phyloP scores from a whole-genome alignment of 2,329 filamentous ascomycete genomes.

The Penicillium sp. region DNA sequence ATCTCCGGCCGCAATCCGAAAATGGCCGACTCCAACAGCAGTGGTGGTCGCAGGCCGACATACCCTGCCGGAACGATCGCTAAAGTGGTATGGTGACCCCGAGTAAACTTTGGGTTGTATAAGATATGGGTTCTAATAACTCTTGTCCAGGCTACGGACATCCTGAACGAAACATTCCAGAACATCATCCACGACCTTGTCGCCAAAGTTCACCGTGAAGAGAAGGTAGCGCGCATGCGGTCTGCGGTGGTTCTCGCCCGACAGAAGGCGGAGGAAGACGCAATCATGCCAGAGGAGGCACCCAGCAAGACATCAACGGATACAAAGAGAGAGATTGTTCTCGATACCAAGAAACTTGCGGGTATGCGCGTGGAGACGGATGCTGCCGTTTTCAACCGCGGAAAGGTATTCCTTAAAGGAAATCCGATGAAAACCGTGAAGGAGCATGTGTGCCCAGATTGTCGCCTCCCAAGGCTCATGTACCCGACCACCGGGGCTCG shows the following conservation, averaged over 20 bases:
- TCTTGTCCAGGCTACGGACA: conserved; percentile 28
- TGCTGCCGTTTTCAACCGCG: conserved; percentile 53
- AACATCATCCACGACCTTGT: conserved; percentile 61
- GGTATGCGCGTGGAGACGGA: conserved; percentile 48
- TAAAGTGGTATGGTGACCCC: conserved; percentile 37
- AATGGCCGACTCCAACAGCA: conserved; percentile 35
- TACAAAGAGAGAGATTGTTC: conserved; percentile 32
- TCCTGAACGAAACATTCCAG: conserved; percentile 58
- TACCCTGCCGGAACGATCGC: conserved; percentile 41
- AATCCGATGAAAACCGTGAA: conserved; percentile 59
- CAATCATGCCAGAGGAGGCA: conserved; percentile 30
- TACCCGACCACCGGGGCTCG: conserved; percentile 56
- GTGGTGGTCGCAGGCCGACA: conserved; percentile 25
- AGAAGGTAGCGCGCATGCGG: conserved; percentile 60
- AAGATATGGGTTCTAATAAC: background rate
- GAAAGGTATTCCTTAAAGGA: conserved; percentile 54
- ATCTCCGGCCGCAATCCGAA: conserved; percentile 19
- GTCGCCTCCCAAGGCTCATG: conserved; percentile 58
- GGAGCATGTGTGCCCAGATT: conserved; percentile 60
- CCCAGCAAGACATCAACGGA: conserved; percentile 32
- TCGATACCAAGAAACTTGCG: conserved; percentile 37
- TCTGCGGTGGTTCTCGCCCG: conserved; percentile 46
- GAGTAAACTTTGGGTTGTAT: background rate
- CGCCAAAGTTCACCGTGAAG: conserved; percentile 57
- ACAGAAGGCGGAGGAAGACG: conserved; percentile 45